These are phyloP conservation scores for Magnusiomyces suaveolens DNA, from an alignment of 1,139 yeast genomes.

Conservation along the genomic window DNA sequence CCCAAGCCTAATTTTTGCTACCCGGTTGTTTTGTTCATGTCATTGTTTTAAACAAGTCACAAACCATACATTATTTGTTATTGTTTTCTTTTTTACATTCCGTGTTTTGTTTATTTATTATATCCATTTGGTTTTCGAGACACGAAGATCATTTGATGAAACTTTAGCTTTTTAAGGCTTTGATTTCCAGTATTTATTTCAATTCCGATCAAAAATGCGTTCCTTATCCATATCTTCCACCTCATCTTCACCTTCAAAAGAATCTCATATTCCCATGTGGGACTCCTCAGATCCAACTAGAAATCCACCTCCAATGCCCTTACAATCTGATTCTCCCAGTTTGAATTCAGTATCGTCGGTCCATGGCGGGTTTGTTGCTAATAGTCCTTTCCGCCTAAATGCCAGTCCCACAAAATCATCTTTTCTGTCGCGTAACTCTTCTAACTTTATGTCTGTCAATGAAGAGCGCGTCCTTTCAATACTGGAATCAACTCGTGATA, in stretches of 20 bases:
- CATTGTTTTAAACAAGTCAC: too few relatives aligned
- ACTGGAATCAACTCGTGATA: conserved; percentile 24
- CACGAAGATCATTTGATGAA: too few relatives aligned
- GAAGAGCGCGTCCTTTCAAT: conserved; percentile 29
- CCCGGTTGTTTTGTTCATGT: too few relatives aligned
- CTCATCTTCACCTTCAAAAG: background rate
- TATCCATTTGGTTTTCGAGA: too few relatives aligned
- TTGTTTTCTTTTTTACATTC: too few relatives aligned
- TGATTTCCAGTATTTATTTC: background rate
- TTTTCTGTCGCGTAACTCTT: conserved; percentile 24
- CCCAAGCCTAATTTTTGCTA: too few relatives aligned
- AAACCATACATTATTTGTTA: too few relatives aligned
- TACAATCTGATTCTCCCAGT: conserved; percentile 29
- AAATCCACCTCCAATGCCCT: conserved; percentile 35
- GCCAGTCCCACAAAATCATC: conserved; percentile 18
- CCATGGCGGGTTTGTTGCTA: conserved; percentile 19
- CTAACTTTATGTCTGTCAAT: conserved; percentile 21
- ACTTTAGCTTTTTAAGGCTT: too few relatives aligned
- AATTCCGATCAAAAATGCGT: conserved; percentile 1
- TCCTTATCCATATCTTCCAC: conserved; percentile 2
- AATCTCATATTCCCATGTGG: conserved; percentile 21
- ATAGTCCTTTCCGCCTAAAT: conserved; percentile 17
- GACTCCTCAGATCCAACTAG: conserved; percentile 34
- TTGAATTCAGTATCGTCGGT: conserved; percentile 19
- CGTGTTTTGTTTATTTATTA: too few relatives aligned